Evolutionary conservation across 2,329 filamentous ascomycete genomes (phyloP).

Genomic region (Colletotrichum sp.): DNA sequence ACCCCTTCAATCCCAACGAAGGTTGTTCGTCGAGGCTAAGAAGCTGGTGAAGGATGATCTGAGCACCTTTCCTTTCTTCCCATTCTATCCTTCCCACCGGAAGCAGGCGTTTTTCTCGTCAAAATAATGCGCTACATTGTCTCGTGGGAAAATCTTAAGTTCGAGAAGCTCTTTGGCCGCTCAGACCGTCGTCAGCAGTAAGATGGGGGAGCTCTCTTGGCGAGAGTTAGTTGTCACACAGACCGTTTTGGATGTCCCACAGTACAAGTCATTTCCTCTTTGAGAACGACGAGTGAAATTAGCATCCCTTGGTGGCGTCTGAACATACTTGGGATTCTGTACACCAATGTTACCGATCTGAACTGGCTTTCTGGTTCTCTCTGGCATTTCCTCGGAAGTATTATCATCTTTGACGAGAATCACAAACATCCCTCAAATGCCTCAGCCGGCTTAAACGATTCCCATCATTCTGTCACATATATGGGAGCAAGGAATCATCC

Average conservation of each 20-base stretch:
- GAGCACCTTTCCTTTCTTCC: not conserved
- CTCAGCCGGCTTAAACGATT: not conserved
- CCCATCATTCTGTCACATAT: not conserved
- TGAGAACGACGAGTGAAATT: not conserved
- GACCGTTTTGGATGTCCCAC: not conserved
- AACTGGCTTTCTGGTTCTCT: not conserved
- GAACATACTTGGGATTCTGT: not conserved
- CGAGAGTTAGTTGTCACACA: not conserved
- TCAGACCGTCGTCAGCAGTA: not conserved
- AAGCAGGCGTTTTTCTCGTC: not conserved
- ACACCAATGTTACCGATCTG: not conserved
- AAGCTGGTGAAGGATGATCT: not conserved
- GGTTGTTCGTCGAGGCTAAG: not conserved
- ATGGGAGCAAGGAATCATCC: not conserved
- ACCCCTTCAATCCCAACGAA: not conserved
- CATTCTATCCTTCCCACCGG: not conserved
- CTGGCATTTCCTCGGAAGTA: not conserved
- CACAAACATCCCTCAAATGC: not conserved
- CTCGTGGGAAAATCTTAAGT: not conserved
- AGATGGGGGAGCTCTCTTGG: not conserved
- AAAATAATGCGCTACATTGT: not conserved
- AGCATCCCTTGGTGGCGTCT: not conserved
- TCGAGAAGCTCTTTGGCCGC: not conserved
- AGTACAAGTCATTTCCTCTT: not conserved
- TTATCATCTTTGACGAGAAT: not conserved